A percentile compares a stretch with the other conserved stretches of the same genome.
phyloP scores from a whole-genome alignment of 2,329 filamentous ascomycete genomes.

The Geosmithia putterillii region DNA sequence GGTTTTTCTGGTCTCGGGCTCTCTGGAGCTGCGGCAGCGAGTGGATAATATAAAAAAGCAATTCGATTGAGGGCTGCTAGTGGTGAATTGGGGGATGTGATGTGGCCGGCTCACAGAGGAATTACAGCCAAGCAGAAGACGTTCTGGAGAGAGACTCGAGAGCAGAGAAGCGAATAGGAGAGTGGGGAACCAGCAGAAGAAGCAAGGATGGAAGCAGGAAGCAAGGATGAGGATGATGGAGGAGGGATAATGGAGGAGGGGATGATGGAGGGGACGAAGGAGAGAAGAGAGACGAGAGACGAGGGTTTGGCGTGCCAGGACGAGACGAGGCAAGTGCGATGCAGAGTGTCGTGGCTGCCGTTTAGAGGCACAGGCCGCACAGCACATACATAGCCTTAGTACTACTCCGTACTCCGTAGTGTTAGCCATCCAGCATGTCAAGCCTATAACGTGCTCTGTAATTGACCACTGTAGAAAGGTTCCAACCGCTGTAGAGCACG shows the following conservation, averaged over 20 bases:
- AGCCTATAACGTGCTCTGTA: too few species aligned
- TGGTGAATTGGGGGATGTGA: neutral
- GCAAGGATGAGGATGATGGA: neutral
- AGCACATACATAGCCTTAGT: too few species aligned
- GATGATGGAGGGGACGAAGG: neutral
- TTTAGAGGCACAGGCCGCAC: constrained; percentile 2
- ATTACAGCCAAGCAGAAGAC: too few species aligned
- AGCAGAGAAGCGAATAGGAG: neutral
- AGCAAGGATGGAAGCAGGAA: neutral
- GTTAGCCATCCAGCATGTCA: too few species aligned
- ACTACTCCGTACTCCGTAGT: too few species aligned
- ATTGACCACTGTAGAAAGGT: too few species aligned
- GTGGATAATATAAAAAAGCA: neutral
- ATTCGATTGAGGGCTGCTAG: neutral
- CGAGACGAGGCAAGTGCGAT: neutral
- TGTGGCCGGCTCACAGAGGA: too few species aligned
- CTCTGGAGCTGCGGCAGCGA: neutral
- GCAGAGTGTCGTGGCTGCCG: constrained; percentile 1
- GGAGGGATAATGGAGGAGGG: neutral
- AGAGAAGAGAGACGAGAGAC: too few species aligned
- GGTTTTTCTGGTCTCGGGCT: too few species aligned
- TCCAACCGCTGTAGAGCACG: too few species aligned
- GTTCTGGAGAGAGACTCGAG: too few species aligned
- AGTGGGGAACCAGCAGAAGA: neutral
- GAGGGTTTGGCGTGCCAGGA: too few species aligned